Evolutionary conservation across 2,329 filamentous ascomycete species (phyloP).

Genomic region (Colletotrichum gigasporum): DNA sequence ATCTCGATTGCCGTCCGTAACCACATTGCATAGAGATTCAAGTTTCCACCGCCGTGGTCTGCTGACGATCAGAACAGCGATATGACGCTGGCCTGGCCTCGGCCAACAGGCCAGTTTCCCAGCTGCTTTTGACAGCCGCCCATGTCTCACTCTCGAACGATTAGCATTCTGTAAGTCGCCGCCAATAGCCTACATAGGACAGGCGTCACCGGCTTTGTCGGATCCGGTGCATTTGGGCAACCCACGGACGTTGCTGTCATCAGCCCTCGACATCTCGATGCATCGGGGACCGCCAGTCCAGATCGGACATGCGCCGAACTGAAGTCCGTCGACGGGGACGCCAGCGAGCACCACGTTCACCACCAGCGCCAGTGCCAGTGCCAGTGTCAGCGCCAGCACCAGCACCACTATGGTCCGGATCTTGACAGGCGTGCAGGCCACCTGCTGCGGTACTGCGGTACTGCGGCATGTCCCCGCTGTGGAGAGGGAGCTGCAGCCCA

Average conservation of each 20-base stretch:
- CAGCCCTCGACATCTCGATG: conserved; percentile 3
- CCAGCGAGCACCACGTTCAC: neutral
- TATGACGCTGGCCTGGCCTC: neutral
- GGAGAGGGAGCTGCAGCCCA: conserved; percentile 15
- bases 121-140: neutral
- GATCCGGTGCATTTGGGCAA: conserved; percentile 4
- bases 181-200: neutral
- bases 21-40: neutral
- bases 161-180: neutral
- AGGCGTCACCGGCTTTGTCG: neutral
- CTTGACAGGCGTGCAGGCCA: conserved; percentile 5
- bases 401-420: neutral
- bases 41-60: neutral
- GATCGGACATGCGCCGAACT: conserved; percentile 15
- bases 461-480: conserved; percentile 10
- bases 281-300: conserved; percentile 7
- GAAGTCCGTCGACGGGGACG: conserved; percentile 2
- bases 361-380: neutral
- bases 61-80: neutral
- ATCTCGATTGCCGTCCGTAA: conserved; percentile 10
- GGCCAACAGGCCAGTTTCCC: no score
- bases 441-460: neutral
- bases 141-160: neutral
- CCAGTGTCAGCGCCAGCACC: neutral
- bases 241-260: conserved; percentile 8